Evolutionary conservation across 768 basidiomycete species (phyloP).

Genomic region (Podaxis sp.): DNA sequence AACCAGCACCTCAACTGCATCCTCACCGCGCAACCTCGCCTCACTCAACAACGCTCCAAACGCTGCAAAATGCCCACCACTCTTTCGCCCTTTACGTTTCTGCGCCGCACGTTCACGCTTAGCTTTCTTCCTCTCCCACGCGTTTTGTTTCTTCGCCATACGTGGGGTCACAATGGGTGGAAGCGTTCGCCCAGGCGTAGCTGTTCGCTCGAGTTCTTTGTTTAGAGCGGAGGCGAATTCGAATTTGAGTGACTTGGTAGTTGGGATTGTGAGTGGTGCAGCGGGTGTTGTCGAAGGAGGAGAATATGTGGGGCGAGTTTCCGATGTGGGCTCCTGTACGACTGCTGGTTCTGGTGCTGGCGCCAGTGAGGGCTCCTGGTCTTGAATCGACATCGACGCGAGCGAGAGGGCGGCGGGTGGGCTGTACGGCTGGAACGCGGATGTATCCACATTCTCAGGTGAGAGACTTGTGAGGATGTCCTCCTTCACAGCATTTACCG

Average conservation of each 20-base stretch:
- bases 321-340: background rate
- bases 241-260: constrained; percentile 2
- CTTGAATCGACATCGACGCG: constrained; percentile 13
- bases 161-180: constrained; percentile 28
- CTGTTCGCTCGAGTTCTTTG: background rate
- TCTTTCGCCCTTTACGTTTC: background rate
- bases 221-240: constrained; percentile 12
- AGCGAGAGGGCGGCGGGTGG: constrained; percentile 18
- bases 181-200: background rate
- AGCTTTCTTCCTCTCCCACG: constrained; percentile 23
- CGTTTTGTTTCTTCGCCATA: constrained; percentile 27
- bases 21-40: constrained; percentile 42
- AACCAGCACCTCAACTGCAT: constrained; percentile 25
- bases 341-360: background rate
- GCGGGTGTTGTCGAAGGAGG: background rate
- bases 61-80: constrained; percentile 37
- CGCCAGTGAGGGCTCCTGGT: background rate
- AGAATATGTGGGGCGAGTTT: background rate
- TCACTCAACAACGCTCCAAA: constrained; percentile 60
- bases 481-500: background rate
- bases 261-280: background rate
- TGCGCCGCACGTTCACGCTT: constrained; percentile 2
- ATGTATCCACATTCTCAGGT: constrained; percentile 17
- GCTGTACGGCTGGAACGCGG: constrained; percentile 25
- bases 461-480: background rate